Base-by-base conservation (phyloP, 306 rosid species). In the Canavalia gladiata region DNA sequence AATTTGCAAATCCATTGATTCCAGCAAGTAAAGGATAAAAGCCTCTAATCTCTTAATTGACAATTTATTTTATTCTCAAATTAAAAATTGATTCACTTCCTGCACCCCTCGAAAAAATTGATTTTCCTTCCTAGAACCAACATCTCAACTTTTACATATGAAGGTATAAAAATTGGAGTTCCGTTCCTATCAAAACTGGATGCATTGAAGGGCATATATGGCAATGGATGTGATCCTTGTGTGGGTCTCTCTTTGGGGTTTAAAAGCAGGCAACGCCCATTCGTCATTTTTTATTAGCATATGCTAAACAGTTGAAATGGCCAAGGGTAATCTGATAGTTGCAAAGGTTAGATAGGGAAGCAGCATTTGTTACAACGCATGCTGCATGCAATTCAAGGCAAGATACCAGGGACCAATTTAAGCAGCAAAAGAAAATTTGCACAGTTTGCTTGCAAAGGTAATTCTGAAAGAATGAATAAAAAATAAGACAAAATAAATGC, bases 201-300 rank as follows among this genome's bases (percentile, higher is more conserved):
- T 37, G 39, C 54, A 50, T 37, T 46, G 28, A 79, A 13, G 45
- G 33, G 41, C 84, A 62, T 50, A 12, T 28, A 50, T 49, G 73
- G 49, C 54, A 51, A 31, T 30, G 70, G 45, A 41, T 47, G 29
- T 63, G 39, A 47, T 56, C 47, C 46, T 41, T 10, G 29, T 18
- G 50, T 51, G 54, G 42, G n/a, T 39, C 54, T 25, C 28, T 69
- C 2, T 49, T 58, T 9, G 5, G 11, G 58, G 58, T 5, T 46
- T 30, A 30, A 47, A 2, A 2, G 2, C 0, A 8, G n/a, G 30
- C 42, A 37, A 50, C 11, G 28, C 25, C 31, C 64, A 77, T 37
- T 77, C 4, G 25, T 67, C 67, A 67, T 39, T 28, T 77, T 29
- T 54, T 5, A 52, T 39, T 67, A 29, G 67, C 1, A 42, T 51